Conservation (phyloP, 345 rosid species). For the Hibiscus trionum region DNA sequence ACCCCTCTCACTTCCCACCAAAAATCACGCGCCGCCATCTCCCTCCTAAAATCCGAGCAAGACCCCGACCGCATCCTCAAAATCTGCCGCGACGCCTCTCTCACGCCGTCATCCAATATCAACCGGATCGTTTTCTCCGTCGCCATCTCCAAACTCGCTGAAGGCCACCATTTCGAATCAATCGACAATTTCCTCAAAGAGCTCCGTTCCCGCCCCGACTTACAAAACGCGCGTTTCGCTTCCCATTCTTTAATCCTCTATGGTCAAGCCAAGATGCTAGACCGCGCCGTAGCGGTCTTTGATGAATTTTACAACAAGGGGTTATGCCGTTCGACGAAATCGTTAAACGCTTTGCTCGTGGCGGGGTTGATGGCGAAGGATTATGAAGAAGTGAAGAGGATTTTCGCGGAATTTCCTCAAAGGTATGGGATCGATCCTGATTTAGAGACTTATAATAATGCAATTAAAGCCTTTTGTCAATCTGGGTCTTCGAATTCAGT, state of each 20-base stretch:
- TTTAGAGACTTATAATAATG: slow-evolving; percentile 52
- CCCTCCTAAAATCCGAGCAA: slow-evolving; percentile 58
- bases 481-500: slow-evolving; percentile 53
- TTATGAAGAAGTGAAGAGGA: slow-evolving; percentile 44
- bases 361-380: slow-evolving; percentile 61
- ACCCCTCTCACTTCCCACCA: slow-evolving; percentile 45
- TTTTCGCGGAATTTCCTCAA: slow-evolving; percentile 54
- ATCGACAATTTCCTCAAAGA: slow-evolving; percentile 52
- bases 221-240: slow-evolving; percentile 48
- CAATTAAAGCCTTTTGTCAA: slow-evolving; percentile 60
- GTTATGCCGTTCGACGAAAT: slow-evolving; percentile 38
- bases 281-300: slow-evolving; percentile 48
- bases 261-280: slow-evolving; percentile 74
- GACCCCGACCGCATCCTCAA: slow-evolving; percentile 73
- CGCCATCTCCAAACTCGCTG: slow-evolving; percentile 51
- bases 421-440: slow-evolving; percentile 48
- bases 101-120: slow-evolving; percentile 48
- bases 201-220: slow-evolving; percentile 51
- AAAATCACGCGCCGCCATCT: slow-evolving; percentile 60
- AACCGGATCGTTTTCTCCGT: slow-evolving; percentile 65
- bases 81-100: slow-evolving; percentile 71
- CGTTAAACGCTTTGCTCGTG: slow-evolving; percentile 56
- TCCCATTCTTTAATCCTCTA: slow-evolving; percentile 59
- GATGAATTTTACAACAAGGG: slow-evolving; percentile 39
- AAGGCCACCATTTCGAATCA: slow-evolving; percentile 40